These are phyloP conservation scores for Trichoderma endophyticum DNA, from an alignment of 2,329 filamentous ascomycete genomes.

Conservation along the genomic window DNA sequence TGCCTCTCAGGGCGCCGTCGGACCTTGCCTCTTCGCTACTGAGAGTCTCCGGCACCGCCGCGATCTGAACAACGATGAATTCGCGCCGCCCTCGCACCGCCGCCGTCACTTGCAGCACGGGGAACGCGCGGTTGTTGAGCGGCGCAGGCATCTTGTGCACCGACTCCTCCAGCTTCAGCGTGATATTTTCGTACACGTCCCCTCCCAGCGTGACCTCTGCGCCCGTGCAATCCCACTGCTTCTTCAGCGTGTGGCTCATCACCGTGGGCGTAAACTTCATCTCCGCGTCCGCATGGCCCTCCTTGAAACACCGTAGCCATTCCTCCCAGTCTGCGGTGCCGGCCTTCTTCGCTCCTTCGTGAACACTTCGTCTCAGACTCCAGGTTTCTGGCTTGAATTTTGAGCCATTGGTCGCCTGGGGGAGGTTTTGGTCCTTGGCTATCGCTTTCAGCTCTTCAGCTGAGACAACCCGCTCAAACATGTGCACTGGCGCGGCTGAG, in stretches of 20 bases:
- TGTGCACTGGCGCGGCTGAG: slow-evolving; percentile 50
- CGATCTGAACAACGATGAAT: slow-evolving; percentile 57
- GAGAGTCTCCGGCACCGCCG: slow-evolving; percentile 30
- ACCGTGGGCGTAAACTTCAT: slow-evolving; percentile 40
- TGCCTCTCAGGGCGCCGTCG: slow-evolving; percentile 51
- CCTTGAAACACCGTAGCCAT: slow-evolving; percentile 58
- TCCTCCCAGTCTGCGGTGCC: slow-evolving; percentile 63
- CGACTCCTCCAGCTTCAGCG: slow-evolving; percentile 59
- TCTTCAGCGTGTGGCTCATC: slow-evolving; percentile 34
- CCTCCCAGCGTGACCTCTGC: slow-evolving; percentile 39
- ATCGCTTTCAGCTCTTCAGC: slow-evolving; percentile 42
- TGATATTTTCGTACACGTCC: slow-evolving; percentile 46
- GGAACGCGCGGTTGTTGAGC: slow-evolving; percentile 64
- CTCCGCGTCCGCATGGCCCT: slow-evolving; percentile 42
- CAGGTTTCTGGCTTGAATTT: slow-evolving; percentile 51
- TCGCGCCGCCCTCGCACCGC: slow-evolving; percentile 41
- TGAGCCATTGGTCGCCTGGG: slow-evolving; percentile 21
- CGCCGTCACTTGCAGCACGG: slow-evolving; percentile 60
- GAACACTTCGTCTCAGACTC: slow-evolving; percentile 61
- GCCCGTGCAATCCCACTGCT: slow-evolving; percentile 45
- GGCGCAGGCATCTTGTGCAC: slow-evolving; percentile 59
- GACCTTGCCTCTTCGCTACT: slow-evolving; percentile 25
- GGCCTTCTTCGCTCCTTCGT: slow-evolving; percentile 48
- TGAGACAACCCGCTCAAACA: slow-evolving; percentile 51
- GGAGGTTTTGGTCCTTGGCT: slow-evolving; percentile 33